These are phyloP conservation scores for Chamaecrista fasciculata DNA, from an alignment of 306 rosid species.

Conservation along the genomic window DNA sequence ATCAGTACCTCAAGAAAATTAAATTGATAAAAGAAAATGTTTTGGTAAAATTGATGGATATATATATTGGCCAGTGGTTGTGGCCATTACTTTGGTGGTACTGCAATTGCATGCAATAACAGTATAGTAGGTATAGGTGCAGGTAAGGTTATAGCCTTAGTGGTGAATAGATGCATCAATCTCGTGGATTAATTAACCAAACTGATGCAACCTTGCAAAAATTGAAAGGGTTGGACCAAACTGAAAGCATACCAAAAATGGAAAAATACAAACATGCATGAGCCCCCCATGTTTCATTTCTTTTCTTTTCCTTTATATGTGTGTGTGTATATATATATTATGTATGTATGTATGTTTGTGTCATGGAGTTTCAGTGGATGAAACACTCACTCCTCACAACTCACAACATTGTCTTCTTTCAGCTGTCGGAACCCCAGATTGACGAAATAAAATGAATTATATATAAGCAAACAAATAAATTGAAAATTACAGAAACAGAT, in stretches of 20 bases:
- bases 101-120: neutral
- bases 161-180: slow-evolving; percentile 18
- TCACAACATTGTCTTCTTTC: neutral
- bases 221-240: neutral
- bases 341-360: no score
- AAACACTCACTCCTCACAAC: neutral
- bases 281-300: neutral
- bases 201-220: neutral
- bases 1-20: no score
- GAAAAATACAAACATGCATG: neutral
- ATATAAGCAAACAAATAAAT: no score
- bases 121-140: no score
- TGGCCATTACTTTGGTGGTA: no score
- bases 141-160: neutral
- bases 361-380: neutral
- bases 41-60: no score
- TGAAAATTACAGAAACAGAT: no score
- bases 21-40: no score
- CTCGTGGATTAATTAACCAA: neutral
- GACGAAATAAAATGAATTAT: no score
- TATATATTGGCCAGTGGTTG: no score
- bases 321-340: no score
- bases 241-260: neutral
- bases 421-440: slow-evolving; percentile 3
- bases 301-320: no score